Base-by-base conservation (phyloP, 106 monocot genomes). In the Allium cepa region DNA sequence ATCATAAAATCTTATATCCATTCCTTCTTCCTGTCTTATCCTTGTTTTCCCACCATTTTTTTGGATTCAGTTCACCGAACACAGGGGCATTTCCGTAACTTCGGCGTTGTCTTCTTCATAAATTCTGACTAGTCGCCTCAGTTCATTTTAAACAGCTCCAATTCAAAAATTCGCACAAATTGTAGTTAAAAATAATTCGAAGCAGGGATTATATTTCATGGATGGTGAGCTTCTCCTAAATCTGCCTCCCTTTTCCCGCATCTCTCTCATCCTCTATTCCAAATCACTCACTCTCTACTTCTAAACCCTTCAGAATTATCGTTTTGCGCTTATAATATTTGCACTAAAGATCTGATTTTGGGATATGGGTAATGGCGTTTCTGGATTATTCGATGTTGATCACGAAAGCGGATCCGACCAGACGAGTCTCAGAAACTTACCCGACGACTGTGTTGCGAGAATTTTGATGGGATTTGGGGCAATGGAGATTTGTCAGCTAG, bases 361-460 rank as follows among this genome's bases (percentile, higher is more conserved):
- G 13, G 17, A 7, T 7, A 88, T 88, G 88, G 88, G 88, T 50
- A 67, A 68, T 3, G 68, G 70, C 27, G 68, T 63, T 1, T 82
- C 74, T 56, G 81, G 81, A 75, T 66, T 79, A 47, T 14, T 64
- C 69, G 80, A 69, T 11, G 47, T 55, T 47, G 79, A 71, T 36
- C 36, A 36, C 36, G 9, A 67, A 49, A 59, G 61, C 49, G 46
- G 72, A 14, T 60, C 58, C 9, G 52, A 62, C 36, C 67, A 67
- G 49, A 81, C 76, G 65, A 64, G 74, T 60, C 36, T 84, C 17
- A 90, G 80, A 18, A 87, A 87, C 63, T 36, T 94, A 55, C 90
- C 94, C 63, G 94, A 94, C 76, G 62, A 82, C 45, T 94, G 94
- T 71, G 72, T 94, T 53, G 90, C 94, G 67, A 73, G 78, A 71